Conservation (phyloP, 176 grass and related monocot species). For the Leersia perrieri region DNA sequence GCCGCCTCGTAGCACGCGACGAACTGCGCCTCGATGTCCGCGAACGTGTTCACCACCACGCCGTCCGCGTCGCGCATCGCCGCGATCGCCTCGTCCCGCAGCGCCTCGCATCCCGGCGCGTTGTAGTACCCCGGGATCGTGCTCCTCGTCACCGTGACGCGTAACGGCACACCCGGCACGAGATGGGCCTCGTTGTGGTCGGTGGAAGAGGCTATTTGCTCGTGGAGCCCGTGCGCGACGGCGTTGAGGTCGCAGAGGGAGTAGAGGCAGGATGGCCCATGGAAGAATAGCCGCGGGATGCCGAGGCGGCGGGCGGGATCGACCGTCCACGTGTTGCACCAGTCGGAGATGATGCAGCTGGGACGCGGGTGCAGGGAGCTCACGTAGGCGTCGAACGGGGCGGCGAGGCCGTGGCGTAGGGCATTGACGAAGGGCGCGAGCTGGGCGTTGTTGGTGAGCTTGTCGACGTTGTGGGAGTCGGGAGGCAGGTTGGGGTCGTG, state of each 20-base stretch:
- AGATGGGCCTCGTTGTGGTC: constrained; percentile 17
- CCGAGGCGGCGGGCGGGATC: too few relatives aligned
- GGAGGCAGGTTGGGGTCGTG: too few relatives aligned
- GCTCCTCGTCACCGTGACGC: constrained; percentile 24
- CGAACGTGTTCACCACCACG: constrained; percentile 57
- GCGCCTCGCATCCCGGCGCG: constrained; percentile 9
- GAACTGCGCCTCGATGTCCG: constrained; percentile 43
- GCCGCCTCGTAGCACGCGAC: constrained; percentile 44
- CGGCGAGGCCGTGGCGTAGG: neutral
- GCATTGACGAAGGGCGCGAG: too few relatives aligned
- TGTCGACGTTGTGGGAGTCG: too few relatives aligned
- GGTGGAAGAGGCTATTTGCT: neutral
- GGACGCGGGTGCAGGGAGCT: neutral
- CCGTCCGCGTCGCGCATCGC: constrained; percentile 35
- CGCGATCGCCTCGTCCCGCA: neutral
- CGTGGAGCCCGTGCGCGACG: neutral
- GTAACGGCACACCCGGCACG: constrained; percentile 38
- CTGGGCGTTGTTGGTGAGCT: too few relatives aligned
- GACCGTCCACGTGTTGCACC: constrained; percentile 19
- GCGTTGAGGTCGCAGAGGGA: constrained; percentile 35
- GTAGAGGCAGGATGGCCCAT: constrained; percentile 48
- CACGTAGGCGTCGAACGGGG: constrained; percentile 35
- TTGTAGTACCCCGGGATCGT: constrained; percentile 26
- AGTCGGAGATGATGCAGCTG: constrained; percentile 54
- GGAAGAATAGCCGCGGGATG: constrained; percentile 48